Base-by-base conservation (phyloP, 2,329 filamentous ascomycete species). In the Alternaria sp. region DNA sequence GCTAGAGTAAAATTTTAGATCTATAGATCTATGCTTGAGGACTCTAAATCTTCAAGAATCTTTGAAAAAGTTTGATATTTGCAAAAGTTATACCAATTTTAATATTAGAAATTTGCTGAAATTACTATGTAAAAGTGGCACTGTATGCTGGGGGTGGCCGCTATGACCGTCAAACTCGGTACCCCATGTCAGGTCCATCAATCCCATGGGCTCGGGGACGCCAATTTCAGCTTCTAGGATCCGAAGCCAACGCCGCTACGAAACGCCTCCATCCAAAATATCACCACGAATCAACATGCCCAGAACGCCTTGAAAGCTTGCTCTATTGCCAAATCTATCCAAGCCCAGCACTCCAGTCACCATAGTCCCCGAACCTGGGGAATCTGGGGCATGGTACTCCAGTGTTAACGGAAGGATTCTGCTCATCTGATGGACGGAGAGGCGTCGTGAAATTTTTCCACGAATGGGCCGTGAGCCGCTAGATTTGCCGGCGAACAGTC, bases 231-330 rank as follows among this genome's bases (percentile, higher is more conserved):
- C 56, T 63, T 51, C 56, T 56, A 58, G 65, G 63, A 58, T 57
- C 21, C 29, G 37, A 40, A 48, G 51, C 44, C 29, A 40, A 46
- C 57, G 51, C 39, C 24, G 37, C 45, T 37, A 49, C 34, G 26
- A 40, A 29, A 45, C 51, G 52, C 56, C 54, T 62, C 59, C 11
- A 37, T 49, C 40, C 60, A 66, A 37, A 51, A 67, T 66, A 65
- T 67, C 69, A 61, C 70, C 71, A 73, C 71, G 67, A 73, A 74
- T 74, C 69, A 72, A 21, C 52, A 40, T 63, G 67, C 60, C 63
- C 62, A 63, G 56, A 44, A 31, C 57, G 58, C 67, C 54, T 48
- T 56, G 54, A 63, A 65, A 66, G 63, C 63, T 67, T 68, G 61
- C 58, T 52, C 58, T 65, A 67, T 50, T 52, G 60, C 55, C 40